Percentiles rank a stretch among this genome's conserved stretches.
Conservation (phyloP, 805 yeast species). For the Candida sonorensis region DNA sequence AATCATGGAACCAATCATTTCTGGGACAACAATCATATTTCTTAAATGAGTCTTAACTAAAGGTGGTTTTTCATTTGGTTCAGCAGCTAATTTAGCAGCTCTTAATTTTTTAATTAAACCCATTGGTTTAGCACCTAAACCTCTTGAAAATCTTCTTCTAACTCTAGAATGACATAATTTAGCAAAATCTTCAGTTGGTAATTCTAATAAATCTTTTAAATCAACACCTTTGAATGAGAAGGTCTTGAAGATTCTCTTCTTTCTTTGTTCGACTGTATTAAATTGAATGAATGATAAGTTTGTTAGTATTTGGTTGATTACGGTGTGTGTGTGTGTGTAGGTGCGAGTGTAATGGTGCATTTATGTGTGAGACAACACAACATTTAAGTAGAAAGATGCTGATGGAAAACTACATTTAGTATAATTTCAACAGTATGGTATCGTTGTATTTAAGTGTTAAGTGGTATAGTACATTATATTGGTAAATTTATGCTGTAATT, state of each 20-base stretch:
- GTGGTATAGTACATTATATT: no score
- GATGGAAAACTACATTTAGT: no score
- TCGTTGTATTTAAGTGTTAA: no score
- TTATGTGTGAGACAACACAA: no score
- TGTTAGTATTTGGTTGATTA: constrained; percentile 22
- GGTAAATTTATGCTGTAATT: no score
- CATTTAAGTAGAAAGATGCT: no score
- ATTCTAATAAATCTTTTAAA: constrained; percentile 85
- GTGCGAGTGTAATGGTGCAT: no score
- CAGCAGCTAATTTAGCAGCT: constrained; percentile 90
- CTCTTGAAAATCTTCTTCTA: constrained; percentile 99
- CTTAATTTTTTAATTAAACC: constrained; percentile 96
- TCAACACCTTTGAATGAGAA: constrained; percentile 99
- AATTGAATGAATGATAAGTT: no score
- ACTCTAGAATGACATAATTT: constrained; percentile 97
- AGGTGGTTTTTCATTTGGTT: constrained; percentile 94
- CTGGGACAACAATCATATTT: constrained; percentile 98
- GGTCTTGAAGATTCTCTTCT: constrained; percentile 91
- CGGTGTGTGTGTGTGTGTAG: no score
- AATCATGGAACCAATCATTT: constrained; percentile 98
- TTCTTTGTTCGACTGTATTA: constrained; percentile 47
- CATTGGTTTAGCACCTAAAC: constrained; percentile 91
- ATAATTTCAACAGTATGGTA: no score
- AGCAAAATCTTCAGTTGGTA: constrained; percentile 95
- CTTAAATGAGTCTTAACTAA: constrained; percentile 98